These are phyloP conservation scores for Bipolaris sorokiniana DNA, from an alignment of 2,329 filamentous ascomycete species.

Conservation along the genomic window DNA sequence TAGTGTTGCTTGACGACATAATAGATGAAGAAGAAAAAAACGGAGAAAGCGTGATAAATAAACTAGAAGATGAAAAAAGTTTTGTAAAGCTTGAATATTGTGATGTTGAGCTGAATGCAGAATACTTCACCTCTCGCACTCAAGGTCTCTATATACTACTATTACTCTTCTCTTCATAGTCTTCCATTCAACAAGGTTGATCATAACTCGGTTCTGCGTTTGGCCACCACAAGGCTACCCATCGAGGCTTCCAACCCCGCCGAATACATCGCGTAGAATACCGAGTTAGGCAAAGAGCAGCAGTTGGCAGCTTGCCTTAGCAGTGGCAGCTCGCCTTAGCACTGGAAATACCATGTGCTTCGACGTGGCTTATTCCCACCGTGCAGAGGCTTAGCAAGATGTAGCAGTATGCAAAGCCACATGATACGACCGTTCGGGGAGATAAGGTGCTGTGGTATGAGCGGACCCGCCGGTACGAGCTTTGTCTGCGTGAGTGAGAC, in stretches of 20 bases:
- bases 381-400: background rate
- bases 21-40: background rate
- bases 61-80: background rate
- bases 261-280: conserved; percentile 3
- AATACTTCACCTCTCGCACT: background rate
- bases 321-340: conserved; percentile 1
- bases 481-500: background rate
- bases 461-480: background rate
- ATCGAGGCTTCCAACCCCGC: background rate
- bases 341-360: background rate
- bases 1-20: background rate
- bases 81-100: background rate
- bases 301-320: background rate
- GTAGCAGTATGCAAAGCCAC: background rate
- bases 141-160: background rate
- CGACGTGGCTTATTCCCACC: background rate
- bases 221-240: background rate
- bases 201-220: background rate
- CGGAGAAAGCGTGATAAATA: too few species aligned
- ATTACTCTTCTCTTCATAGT: background rate
- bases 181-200: background rate
- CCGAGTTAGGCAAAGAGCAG: background rate
- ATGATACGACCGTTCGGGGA: background rate
- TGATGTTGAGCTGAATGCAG: background rate
- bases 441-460: background rate